A percentile compares a stretch with the other conserved stretches of the same genome.
Conservation (phyloP, 2,329 filamentous ascomycete species). For the Tolypocladium cylindrosporum region DNA sequence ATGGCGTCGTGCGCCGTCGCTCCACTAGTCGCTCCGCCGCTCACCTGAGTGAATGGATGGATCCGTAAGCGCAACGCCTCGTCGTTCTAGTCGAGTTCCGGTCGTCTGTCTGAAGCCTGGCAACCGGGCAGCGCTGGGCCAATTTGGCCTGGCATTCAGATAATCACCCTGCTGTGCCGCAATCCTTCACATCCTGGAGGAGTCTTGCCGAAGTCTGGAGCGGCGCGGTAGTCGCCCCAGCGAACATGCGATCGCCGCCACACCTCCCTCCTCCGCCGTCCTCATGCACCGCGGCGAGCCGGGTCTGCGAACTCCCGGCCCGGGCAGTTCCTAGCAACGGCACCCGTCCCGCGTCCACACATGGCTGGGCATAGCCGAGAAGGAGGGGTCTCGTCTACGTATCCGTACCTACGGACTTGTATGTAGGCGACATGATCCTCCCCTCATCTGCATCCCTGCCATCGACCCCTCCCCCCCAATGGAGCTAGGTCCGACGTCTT, state of each 20-base stretch:
- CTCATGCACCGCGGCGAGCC: not conserved
- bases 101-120: not conserved
- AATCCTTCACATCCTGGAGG: too few relatives aligned
- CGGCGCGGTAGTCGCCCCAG: not conserved
- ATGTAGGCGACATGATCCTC: not conserved
- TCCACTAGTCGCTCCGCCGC: conserved; percentile 1
- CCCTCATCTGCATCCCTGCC: not conserved
- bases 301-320: not conserved
- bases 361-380: not conserved
- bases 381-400: not conserved
- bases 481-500: not conserved
- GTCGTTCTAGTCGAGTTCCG: not conserved
- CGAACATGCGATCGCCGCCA: not conserved
- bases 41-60: not conserved
- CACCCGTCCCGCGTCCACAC: not conserved
- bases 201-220: not conserved
- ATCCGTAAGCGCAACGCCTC: not conserved
- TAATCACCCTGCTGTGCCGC: not conserved
- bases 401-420: not conserved
- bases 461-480: not conserved
- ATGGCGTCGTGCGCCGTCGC: conserved; percentile 8
- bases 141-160: not conserved
- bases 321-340: not conserved
- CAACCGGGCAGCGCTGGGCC: not conserved
- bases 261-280: not conserved